Base-by-base conservation (phyloP, 2,329 filamentous ascomycete species). In the Aspergillus sp. region DNA sequence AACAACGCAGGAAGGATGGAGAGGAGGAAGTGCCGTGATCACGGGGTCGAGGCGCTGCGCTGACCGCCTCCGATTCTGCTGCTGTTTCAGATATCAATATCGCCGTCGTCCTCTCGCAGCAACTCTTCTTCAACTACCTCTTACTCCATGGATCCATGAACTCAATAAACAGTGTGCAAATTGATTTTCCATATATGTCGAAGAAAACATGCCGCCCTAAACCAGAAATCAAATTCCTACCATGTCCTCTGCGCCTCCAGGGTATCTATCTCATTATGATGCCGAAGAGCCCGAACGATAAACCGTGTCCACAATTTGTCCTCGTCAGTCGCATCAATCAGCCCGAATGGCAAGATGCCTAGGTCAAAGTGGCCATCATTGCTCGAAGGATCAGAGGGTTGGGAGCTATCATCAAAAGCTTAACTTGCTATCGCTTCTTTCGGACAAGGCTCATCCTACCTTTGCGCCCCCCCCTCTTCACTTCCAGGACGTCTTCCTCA, bases 381-480 rank as follows among this genome's bases (percentile, higher is more conserved):
- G 78, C 78, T 51, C 73, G 75, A 55, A 85, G 59, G 42, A 82
- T 58, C 36, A 63, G 67, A 35, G 80, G 75, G 40, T 73, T 72
- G 30, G 80, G 78, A 50, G 71, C 80, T 83, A 58, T 35, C 40
- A 30, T 17, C 12, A 22, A 27, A 22, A 13, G 30, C 49, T 16
- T 49, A 41, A 26, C 44, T 38, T 10, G 22, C 37, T 51, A 40
- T 36, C 26, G 34, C 12, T 33, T 19, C 33, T 36, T 43, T 28
- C 41, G 41, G 34, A 63, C 45, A 43, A 57, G 41, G 35, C 47
- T 44, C 77, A 91, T 79, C 82, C 80, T 91, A 93, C 88, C 86
- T 86, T 84, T 91, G 71, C 81, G 81, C 66, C 95, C 86, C 70
- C 82, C 86, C 65, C 86, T n/a, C n/a, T n/a, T 82, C 50, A 94